These are phyloP conservation scores for Apiospora pterosperma DNA, from an alignment of 2,329 filamentous ascomycete species.

Conservation along the genomic window DNA sequence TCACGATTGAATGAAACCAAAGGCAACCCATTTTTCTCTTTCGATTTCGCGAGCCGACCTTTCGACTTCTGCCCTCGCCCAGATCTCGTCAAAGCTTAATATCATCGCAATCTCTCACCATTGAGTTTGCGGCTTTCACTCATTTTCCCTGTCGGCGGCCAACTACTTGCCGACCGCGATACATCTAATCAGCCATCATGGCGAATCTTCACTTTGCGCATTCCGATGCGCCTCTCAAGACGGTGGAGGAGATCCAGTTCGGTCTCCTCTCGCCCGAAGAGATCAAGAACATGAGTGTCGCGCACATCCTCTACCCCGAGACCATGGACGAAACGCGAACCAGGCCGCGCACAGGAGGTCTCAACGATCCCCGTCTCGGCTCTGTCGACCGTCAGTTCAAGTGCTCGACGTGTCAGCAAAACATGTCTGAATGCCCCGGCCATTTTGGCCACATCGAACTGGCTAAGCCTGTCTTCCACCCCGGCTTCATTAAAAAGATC, in stretches of 20 bases:
- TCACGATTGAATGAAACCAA: slow-evolving; percentile 17
- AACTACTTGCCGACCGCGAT: not conserved
- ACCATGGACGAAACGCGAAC: slow-evolving; percentile 97
- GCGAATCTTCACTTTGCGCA: slow-evolving; percentile 87
- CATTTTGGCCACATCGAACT: slow-evolving; percentile 99
- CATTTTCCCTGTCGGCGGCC: not conserved
- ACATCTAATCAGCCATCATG: slow-evolving; percentile 58
- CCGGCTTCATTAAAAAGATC: slow-evolving; percentile 96
- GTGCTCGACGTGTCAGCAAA: slow-evolving; percentile 94
- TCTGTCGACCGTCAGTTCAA: slow-evolving; percentile 95
- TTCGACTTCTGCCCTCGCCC: not conserved
- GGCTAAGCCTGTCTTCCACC: slow-evolving; percentile 90
- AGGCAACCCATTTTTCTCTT: slow-evolving; percentile 9
- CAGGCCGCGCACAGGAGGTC: slow-evolving; percentile 83
- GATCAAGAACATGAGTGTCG: slow-evolving; percentile 98
- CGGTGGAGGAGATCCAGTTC: slow-evolving; percentile 98
- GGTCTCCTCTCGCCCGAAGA: slow-evolving; percentile 96
- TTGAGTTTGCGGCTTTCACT: not conserved
- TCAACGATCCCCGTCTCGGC: slow-evolving; percentile 94
- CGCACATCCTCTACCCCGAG: slow-evolving; percentile 95
- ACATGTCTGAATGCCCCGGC: slow-evolving; percentile 92
- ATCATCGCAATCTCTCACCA: not conserved
- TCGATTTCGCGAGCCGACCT: slow-evolving; percentile 2
- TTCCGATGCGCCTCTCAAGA: slow-evolving; percentile 94
- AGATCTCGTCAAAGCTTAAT: not conserved